Conservation (phyloP, 306 rosid species). For the barrel medic (Medicago truncatula) region DNA sequence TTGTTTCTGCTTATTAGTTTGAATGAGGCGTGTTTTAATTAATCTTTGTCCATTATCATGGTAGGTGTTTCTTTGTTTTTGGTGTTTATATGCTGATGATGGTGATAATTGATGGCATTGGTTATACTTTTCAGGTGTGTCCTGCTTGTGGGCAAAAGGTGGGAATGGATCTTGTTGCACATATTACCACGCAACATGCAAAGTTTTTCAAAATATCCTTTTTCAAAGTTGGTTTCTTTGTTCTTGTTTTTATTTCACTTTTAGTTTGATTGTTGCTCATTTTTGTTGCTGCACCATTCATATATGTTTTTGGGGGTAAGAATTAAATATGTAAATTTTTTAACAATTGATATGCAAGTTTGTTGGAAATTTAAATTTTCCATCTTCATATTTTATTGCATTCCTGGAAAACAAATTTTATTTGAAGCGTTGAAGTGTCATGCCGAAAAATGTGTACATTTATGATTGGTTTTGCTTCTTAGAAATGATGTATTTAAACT, state of each 20-base stretch:
- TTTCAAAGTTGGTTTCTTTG: constrained; percentile 32
- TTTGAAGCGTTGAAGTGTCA: not conserved
- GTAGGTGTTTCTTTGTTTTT: constrained; percentile 5
- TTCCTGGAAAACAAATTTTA: not conserved
- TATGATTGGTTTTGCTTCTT: constrained; percentile 10
- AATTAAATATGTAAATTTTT: not conserved
- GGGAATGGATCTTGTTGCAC: constrained; percentile 78
- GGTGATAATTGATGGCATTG: constrained; percentile 5
- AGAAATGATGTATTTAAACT: not conserved
- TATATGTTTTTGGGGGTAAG: not conserved
- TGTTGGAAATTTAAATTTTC: not conserved
- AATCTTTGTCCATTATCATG: not conserved
- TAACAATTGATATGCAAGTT: not conserved
- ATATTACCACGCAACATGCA: constrained; percentile 79
- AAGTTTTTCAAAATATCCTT: constrained; percentile 88
- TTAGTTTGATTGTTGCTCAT: constrained; percentile 11
- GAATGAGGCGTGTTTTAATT: not conserved
- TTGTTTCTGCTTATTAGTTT: not conserved
- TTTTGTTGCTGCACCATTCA: constrained; percentile 3
- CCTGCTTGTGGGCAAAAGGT: constrained; percentile 75
- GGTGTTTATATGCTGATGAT: constrained; percentile 28
- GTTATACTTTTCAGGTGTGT: constrained; percentile 66
- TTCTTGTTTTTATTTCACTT: constrained; percentile 8
- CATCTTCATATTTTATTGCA: not conserved
- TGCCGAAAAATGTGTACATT: not conserved